These are phyloP conservation scores for Leccinum imitatum DNA, from an alignment of 768 basidiomycete species.

Conservation along the genomic window DNA sequence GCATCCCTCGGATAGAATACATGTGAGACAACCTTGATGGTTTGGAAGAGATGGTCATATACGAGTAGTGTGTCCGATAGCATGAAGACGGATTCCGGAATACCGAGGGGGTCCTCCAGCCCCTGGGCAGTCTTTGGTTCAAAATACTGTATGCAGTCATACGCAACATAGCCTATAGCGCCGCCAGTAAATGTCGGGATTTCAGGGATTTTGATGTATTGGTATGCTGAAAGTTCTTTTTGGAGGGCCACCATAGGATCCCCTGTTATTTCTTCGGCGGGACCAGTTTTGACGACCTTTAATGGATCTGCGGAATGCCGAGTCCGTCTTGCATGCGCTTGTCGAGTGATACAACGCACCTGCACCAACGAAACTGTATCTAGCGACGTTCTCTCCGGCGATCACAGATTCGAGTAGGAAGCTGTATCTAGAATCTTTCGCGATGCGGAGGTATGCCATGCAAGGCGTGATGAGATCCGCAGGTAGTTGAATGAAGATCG, in stretches of 20 bases:
- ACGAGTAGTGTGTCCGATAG: constrained; percentile 92
- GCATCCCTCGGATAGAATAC: constrained; percentile 80
- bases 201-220: constrained; percentile 89
- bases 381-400: constrained; percentile 84
- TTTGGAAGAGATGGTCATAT: constrained; percentile 96
- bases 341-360: constrained; percentile 49
- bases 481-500: constrained; percentile 89
- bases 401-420: constrained; percentile 94
- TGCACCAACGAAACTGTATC: constrained; percentile 96
- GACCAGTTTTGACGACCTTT: constrained; percentile 88
- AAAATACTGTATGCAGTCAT: constrained; percentile 95
- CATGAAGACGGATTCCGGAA: constrained; percentile 98
- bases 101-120: constrained; percentile 74
- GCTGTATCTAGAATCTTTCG: constrained; percentile 90
- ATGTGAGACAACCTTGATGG: constrained; percentile 93
- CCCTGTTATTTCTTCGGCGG: constrained; percentile 75
- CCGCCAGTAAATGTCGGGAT: constrained; percentile 95
- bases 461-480: constrained; percentile 97
- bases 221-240: constrained; percentile 80
- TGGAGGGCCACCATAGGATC: constrained; percentile 87
- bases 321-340: constrained; percentile 1
- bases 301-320: constrained; percentile 67
- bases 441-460: constrained; percentile 91
- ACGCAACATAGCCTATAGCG: constrained; percentile 95
- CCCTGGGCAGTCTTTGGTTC: constrained; percentile 87